These are phyloP conservation scores for Naematelia aurantialba DNA, from an alignment of 768 basidiomycete species.

Conservation along the genomic window DNA sequence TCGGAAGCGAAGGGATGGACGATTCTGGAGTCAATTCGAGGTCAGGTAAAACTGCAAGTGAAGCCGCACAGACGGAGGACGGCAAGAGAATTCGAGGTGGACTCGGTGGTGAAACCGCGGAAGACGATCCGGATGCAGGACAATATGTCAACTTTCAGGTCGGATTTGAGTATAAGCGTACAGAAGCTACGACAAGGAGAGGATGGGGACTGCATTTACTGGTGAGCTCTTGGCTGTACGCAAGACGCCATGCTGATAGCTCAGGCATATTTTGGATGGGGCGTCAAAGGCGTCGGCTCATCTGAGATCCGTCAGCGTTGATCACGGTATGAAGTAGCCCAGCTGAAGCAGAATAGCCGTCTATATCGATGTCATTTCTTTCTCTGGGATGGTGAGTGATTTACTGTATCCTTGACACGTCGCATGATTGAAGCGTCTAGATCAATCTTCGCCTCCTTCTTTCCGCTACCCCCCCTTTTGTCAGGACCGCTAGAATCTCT, in stretches of 20 bases:
- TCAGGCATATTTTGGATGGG: slow-evolving; percentile 47
- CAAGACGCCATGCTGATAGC: background rate
- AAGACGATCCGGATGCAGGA: slow-evolving; percentile 39
- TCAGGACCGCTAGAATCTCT: slow-evolving; percentile 44
- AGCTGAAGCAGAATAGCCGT: slow-evolving; percentile 30
- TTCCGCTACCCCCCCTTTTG: slow-evolving; percentile 49
- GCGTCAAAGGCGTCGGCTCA: slow-evolving; percentile 47
- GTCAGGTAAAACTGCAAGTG: background rate
- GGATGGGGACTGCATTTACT: slow-evolving; percentile 45
- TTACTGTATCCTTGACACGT: background rate
- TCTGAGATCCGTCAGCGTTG: slow-evolving; percentile 40
- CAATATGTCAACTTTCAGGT: slow-evolving; percentile 49
- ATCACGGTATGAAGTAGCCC: background rate
- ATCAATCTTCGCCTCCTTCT: slow-evolving; percentile 45
- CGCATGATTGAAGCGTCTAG: slow-evolving; percentile 11
- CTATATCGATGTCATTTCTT: slow-evolving; percentile 47
- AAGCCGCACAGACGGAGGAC: background rate
- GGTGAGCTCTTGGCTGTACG: slow-evolving; percentile 18
- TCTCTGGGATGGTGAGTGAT: slow-evolving; percentile 48
- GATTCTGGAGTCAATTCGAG: background rate
- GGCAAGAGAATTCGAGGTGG: background rate
- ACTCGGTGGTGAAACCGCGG: slow-evolving; percentile 3
- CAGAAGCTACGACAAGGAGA: slow-evolving; percentile 21
- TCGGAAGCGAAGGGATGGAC: background rate
- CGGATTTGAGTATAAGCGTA: slow-evolving; percentile 43